A percentile compares a stretch with the other conserved stretches of the same genome.
phyloP scores from a whole-genome alignment of 495 filamentous ascomycete genomes.

The Tuber calosporum region DNA sequence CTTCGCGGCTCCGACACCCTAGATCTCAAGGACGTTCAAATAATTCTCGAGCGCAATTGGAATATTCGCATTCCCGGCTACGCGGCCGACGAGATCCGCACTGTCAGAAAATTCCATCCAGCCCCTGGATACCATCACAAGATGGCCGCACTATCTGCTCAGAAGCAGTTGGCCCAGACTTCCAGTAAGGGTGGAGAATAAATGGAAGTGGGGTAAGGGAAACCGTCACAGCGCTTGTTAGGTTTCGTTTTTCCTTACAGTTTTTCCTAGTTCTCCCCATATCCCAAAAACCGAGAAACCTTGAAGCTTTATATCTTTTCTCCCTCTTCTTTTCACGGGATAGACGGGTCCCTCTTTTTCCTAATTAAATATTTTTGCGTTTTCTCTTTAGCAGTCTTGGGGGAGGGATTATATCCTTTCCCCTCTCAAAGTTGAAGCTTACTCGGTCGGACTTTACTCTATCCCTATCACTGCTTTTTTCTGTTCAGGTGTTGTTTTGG shows the following conservation, averaged over 20 bases:
- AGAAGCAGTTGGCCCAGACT: constrained; percentile 52
- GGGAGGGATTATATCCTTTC: background rate
- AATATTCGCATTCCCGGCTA: constrained; percentile 97
- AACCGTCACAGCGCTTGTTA: background rate
- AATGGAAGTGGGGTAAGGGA: background rate
- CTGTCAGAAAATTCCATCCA: constrained; percentile 84
- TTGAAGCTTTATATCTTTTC: background rate
- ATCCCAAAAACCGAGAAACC: background rate
- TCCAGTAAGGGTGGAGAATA: constrained; percentile 35
- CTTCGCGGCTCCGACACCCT: constrained; percentile 78
- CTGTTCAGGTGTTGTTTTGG: background rate
- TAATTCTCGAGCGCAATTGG: constrained; percentile 92
- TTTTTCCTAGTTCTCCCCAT: background rate
- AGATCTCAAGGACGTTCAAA: constrained; percentile 88
- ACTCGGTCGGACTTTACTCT: background rate
- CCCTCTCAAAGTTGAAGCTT: background rate
- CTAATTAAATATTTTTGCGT: background rate
- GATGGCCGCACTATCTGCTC: constrained; percentile 90
- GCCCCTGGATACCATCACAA: constrained; percentile 83
- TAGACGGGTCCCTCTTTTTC: background rate
- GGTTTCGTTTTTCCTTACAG: background rate
- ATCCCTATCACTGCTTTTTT: background rate
- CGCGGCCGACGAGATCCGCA: constrained; percentile 85
- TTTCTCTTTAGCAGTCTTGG: background rate
- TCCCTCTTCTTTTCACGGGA: background rate